phyloP scores from a whole-genome alignment of 2,329 filamentous ascomycete species.

The Chrysoporthe puriensis region DNA sequence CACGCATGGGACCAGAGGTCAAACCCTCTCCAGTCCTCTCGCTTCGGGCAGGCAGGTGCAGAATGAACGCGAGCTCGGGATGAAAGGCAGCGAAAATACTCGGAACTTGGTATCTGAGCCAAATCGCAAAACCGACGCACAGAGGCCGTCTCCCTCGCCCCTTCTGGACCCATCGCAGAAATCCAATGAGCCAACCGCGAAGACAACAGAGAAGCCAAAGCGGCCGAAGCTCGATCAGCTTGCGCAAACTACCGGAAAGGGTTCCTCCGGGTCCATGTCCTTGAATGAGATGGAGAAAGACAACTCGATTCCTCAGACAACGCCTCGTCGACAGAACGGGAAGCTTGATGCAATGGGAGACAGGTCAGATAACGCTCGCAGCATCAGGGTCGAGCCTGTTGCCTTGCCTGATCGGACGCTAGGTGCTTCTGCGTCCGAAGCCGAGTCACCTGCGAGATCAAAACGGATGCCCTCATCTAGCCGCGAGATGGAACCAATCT shows the following conservation, averaged over 20 bases:
- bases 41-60: neutral
- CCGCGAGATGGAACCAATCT: neutral
- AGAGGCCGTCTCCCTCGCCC: neutral
- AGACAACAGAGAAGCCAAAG: neutral
- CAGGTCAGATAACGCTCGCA: neutral
- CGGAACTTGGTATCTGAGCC: neutral
- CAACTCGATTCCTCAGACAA: neutral
- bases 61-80: neutral
- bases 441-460: neutral
- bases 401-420: neutral
- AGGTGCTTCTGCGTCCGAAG: neutral
- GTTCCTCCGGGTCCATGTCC: neutral
- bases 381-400: neutral
- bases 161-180: neutral
- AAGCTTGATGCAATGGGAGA: neutral
- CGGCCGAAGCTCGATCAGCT: neutral
- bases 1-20: neutral
- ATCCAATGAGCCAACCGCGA: neutral
- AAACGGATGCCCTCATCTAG: neutral
- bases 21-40: neutral
- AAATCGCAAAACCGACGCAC: neutral
- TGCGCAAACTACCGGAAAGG: neutral
- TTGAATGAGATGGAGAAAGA: neutral
- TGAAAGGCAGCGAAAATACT: neutral
- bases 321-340: neutral